Conservation (phyloP, 306 rosid species). For the Corylus heterophylla region DNA sequence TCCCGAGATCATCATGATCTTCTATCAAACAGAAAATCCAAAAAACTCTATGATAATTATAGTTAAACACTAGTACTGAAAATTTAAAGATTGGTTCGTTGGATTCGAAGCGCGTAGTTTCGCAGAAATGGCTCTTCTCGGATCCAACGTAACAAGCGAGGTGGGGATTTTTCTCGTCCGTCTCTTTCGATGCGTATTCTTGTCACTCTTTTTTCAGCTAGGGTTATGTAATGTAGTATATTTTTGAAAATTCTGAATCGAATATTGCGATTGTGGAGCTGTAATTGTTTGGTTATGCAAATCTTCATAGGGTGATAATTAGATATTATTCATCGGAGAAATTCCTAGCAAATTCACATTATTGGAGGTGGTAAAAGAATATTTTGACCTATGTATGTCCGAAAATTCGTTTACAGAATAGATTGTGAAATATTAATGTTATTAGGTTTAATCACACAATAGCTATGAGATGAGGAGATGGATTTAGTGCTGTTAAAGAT, state of each 20-base stretch:
- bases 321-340: not conserved
- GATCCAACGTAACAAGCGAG: conserved; percentile 68
- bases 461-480: not conserved
- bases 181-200: not conserved
- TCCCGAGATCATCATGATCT: not conserved
- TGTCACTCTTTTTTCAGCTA: conserved; percentile 8
- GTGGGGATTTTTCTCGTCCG: conserved; percentile 34
- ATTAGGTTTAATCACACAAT: no score
- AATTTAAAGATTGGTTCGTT: not conserved
- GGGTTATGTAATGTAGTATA: conserved; percentile 6
- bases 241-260: no score
- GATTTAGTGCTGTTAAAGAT: not conserved
- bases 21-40: not conserved
- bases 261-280: not conserved
- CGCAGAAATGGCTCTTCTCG: conserved; percentile 66
- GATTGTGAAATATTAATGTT: not conserved
- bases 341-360: not conserved
- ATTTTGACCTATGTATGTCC: not conserved
- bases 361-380: not conserved
- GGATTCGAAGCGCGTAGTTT: not conserved
- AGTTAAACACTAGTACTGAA: not conserved
- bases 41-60: not conserved
- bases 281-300: not conserved
- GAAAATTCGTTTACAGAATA: not conserved
- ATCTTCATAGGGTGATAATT: not conserved